phyloP scores from a whole-genome alignment of 805 yeast genomes.

The Hanseniaspora occidentalis region DNA sequence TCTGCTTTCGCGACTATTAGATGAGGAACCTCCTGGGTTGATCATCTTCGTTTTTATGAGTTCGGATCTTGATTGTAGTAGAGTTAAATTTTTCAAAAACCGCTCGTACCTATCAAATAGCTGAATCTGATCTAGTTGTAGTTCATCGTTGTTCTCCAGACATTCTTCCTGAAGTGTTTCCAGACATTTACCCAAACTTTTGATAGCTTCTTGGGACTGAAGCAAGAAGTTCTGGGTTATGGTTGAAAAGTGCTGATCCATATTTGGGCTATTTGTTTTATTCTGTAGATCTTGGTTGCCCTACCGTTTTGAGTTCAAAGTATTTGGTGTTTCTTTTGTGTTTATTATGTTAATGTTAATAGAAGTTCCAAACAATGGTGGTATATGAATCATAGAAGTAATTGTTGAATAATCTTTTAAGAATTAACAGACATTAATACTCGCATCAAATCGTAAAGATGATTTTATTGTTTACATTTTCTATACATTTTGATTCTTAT shows the following conservation, averaged over 20 bases:
- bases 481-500: too few species aligned
- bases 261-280: neutral
- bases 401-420: too few species aligned
- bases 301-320: neutral
- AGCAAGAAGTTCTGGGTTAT: constrained; percentile 16
- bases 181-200: constrained; percentile 20
- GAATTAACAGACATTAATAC: too few species aligned
- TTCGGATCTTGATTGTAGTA: constrained; percentile 3
- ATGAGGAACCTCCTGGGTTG: neutral
- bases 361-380: too few species aligned
- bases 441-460: too few species aligned
- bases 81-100: constrained; percentile 2
- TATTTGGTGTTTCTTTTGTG: neutral
- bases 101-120: constrained; percentile 1
- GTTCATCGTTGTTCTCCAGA: neutral
- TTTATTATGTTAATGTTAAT: neutral
- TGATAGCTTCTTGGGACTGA: constrained; percentile 21
- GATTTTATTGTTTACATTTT: too few species aligned
- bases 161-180: constrained; percentile 13
- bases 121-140: constrained; percentile 3
- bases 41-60: constrained; percentile 1
- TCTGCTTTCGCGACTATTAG: constrained; percentile 1
- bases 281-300: too few species aligned
- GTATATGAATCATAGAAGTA: too few species aligned
- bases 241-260: constrained; percentile 11